Percentiles rank a stretch among this genome's conserved stretches.
Conservation (phyloP, 352 stramenopile species). For the Phytophthora pistaciae region DNA sequence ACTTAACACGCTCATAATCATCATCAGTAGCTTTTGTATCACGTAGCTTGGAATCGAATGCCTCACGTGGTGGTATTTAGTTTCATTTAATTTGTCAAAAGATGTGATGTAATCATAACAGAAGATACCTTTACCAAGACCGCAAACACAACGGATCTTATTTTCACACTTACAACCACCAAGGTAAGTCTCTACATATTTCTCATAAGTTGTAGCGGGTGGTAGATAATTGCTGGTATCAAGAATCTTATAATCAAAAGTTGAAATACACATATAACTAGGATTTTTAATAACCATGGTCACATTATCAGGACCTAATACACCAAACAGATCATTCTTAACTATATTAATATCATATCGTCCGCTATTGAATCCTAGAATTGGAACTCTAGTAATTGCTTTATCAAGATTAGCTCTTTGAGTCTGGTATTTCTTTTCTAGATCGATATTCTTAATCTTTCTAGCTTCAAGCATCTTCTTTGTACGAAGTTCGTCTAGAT, state of each 20-base stretch:
- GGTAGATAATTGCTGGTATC: constrained; percentile 45
- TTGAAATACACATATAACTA: constrained; percentile 26
- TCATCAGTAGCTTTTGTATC: background rate
- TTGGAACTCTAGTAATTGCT: background rate
- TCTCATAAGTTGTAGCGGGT: constrained; percentile 30
- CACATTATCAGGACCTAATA: constrained; percentile 12
- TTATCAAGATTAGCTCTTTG: too few species aligned
- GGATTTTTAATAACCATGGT: constrained; percentile 26
- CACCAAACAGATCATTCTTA: constrained; percentile 22
- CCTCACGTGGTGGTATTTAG: background rate
- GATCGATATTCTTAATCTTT: background rate
- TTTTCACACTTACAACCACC: constrained; percentile 38
- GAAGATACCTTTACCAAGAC: background rate
- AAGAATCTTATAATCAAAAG: constrained; percentile 33
- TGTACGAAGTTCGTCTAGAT: too few species aligned
- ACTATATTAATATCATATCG: constrained; percentile 9
- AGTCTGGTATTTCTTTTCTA: too few species aligned
- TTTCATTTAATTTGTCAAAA: constrained; percentile 35
- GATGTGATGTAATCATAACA: constrained; percentile 40
- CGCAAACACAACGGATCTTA: constrained; percentile 38
- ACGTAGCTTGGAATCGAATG: constrained; percentile 31
- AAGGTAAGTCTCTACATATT: constrained; percentile 38
- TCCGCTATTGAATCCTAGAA: background rate
- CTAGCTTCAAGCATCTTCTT: too few species aligned
- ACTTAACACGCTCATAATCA: background rate